These are phyloP conservation scores for Penicillium samsonianum DNA, from an alignment of 495 filamentous ascomycete species.

Conservation along the genomic window DNA sequence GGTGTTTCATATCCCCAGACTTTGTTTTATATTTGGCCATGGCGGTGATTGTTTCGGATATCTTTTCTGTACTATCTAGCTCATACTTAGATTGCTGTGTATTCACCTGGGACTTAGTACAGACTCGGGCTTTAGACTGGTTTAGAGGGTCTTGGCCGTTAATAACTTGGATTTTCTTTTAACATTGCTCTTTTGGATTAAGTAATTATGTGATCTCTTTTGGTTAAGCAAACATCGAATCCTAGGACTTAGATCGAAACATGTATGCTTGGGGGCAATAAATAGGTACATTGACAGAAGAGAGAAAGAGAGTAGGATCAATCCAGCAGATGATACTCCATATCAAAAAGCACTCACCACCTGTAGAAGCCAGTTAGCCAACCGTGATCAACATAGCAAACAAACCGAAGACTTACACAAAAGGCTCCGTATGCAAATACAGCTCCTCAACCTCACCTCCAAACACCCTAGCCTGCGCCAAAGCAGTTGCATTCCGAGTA, in stretches of 20 bases:
- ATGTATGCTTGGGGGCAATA: neutral
- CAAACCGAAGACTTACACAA: conserved; percentile 40
- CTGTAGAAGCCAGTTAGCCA: conserved; percentile 5
- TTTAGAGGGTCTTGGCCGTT: conserved; percentile 2
- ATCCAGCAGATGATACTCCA: neutral
- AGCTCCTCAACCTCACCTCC: conserved; percentile 46
- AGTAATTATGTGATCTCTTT: neutral
- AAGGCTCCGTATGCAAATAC: conserved; percentile 55
- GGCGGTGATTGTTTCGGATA: neutral
- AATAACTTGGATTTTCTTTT: neutral
- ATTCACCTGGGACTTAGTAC: neutral
- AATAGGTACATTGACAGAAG: neutral
- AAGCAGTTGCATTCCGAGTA: conserved; percentile 50
- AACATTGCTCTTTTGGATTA: neutral
- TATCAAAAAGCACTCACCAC: conserved; percentile 4
- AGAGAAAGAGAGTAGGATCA: neutral
- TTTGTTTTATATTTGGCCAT: neutral
- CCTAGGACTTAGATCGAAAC: neutral
- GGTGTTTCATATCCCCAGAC: neutral
- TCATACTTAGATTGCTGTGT: neutral
- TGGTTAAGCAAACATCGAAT: too few species aligned
- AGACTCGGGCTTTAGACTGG: conserved; percentile 4
- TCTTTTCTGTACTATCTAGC: neutral
- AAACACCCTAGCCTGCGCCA: conserved; percentile 44
- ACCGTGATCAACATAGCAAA: neutral